Evolutionary conservation across 345 rosid genomes (phyloP).

Genomic region (Arabidopsis suecica): DNA sequence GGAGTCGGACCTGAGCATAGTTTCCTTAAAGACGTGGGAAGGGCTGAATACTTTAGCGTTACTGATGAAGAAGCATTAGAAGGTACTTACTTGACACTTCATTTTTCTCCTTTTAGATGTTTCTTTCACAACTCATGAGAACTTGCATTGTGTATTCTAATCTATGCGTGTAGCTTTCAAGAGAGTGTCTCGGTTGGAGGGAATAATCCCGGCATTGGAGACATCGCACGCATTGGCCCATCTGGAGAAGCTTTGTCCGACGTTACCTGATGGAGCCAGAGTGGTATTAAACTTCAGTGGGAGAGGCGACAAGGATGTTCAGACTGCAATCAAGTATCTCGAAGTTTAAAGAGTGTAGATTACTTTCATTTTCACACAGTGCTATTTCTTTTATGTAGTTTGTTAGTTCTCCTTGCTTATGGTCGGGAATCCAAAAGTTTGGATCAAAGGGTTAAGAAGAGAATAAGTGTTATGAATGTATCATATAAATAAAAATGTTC

Average conservation of each 20-base stretch:
- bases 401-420: conserved; percentile 15
- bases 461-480: neutral
- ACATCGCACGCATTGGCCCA: conserved; percentile 90
- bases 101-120: neutral
- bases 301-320: conserved; percentile 96
- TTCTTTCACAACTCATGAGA: neutral
- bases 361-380: conserved; percentile 17
- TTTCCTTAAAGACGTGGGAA: conserved; percentile 82
- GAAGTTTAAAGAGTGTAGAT: conserved; percentile 46
- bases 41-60: conserved; percentile 80
- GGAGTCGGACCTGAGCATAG: conserved; percentile 99
- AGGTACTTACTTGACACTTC: conserved; percentile 49
- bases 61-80: conserved; percentile 94
- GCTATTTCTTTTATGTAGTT: neutral
- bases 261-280: conserved; percentile 67
- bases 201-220: conserved; percentile 92
- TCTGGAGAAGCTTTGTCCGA: conserved; percentile 86
- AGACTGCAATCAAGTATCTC: conserved; percentile 77
- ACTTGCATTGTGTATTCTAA: neutral
- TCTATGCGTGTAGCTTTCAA: conserved; percentile 67
- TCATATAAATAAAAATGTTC: conserved; percentile 27
- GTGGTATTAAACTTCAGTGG: conserved; percentile 92
- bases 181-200: conserved; percentile 82
- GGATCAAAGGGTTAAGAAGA: conserved; percentile 7
- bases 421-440: neutral